Base-by-base conservation (phyloP, 305 asterid genomes). In the Fraxinus sp. region DNA sequence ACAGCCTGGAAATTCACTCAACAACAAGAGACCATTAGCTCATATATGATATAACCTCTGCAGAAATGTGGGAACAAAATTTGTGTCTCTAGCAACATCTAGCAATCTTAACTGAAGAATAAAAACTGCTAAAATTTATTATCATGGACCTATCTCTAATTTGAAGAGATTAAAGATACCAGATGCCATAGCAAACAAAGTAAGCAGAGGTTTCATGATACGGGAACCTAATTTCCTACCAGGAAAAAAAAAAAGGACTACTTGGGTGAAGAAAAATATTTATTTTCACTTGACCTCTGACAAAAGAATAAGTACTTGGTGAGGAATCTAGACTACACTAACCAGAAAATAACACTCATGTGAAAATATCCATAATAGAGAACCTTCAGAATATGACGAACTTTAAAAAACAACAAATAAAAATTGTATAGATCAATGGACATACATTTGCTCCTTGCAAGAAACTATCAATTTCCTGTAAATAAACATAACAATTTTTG, bases 391-490 rank as follows among this genome's bases (percentile, higher is more conserved):
- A 22, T 72, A 74, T 72, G 55, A 74, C 26, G 9, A 75, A 52
- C 26, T 64, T 64, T 82, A 14, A 41, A 68, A 28, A 28, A 68
- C n/a, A 13, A 70, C 20, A 49, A 35, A 80, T 49, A 36, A 16
- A 33, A 28, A 77, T 36, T 28, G 73, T 55, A 77, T 18, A 35
- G 77, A 72, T 79, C 44, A 64, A 76, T 74, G 78, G 37, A 86
- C 94, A 8, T 91, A 95, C 99, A 97, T 91, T 89, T 97, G 97
- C 83, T 95, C 98, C 95, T 87, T 92, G 95, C 98, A 97, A 88
- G 97, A 89, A 74, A 86, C 74, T 88, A 93, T 81, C 89, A 97
- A 88, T 88, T 95, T 97, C 84, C 90, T 88, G 95, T 95, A 97
- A 75, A 95, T 97, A 85, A 91, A 89, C 98, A 95, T 82, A 77